These are phyloP conservation scores for Petasospora fabianii DNA, from an alignment of 1,139 yeast species.

Conservation along the genomic window DNA sequence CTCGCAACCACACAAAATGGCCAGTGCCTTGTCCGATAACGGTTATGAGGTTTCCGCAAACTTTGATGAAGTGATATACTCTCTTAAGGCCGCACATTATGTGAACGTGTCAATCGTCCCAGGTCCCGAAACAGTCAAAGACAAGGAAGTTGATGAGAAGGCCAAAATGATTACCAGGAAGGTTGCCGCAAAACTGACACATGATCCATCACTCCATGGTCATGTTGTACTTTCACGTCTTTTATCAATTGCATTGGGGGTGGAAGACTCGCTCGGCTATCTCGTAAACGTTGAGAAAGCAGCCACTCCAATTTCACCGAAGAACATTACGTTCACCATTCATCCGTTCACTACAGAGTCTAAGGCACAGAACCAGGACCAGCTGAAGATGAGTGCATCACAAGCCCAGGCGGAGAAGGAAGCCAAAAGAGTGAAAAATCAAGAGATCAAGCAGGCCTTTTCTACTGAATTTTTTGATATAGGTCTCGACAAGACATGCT, in stretches of 20 bases:
- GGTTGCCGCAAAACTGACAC: conserved; percentile 53
- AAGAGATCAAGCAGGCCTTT: conserved; percentile 29
- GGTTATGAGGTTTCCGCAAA: conserved; percentile 44
- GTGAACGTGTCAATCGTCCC: conserved; percentile 59
- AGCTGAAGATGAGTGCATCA: conserved; percentile 18
- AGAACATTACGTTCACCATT: conserved; percentile 41
- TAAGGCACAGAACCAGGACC: conserved; percentile 24
- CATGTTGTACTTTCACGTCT: conserved; percentile 54
- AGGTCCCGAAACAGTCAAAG: conserved; percentile 40
- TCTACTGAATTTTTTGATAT: conserved; percentile 15
- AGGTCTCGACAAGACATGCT: conserved; percentile 30
- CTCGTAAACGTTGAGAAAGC: conserved; percentile 54
- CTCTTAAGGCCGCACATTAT: conserved; percentile 38
- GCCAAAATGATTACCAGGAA: conserved; percentile 29
- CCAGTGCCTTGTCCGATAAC: conserved; percentile 13
- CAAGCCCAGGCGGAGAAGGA: conserved; percentile 24
- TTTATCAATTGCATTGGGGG: conserved; percentile 56
- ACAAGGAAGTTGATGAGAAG: conserved; percentile 17
- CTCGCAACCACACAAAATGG: conserved; percentile 48
- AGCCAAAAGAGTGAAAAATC: conserved; percentile 20
- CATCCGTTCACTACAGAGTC: conserved; percentile 55
- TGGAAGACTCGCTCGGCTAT: conserved; percentile 46
- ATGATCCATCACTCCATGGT: conserved; percentile 30
- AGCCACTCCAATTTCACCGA: conserved; percentile 33
- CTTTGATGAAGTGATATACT: conserved; percentile 33